phyloP scores from a whole-genome alignment of 345 rosid species.

The Excoecaria cochinchinensis region DNA sequence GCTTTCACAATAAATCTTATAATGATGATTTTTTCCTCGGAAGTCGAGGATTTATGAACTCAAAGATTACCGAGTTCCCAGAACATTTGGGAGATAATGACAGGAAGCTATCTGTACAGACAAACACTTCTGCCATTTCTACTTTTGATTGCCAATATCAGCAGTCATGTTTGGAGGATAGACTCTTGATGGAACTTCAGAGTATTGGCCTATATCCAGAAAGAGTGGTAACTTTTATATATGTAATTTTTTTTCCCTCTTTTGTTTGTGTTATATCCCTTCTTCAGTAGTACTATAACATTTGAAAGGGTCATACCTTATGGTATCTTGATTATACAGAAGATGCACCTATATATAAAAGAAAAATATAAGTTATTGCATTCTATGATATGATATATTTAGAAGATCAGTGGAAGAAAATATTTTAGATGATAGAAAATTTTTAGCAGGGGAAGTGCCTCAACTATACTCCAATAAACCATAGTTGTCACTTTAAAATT shows the following conservation, averaged over 20 bases:
- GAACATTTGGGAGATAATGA: constrained; percentile 23
- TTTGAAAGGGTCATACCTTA: not conserved
- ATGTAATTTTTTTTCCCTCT: too few relatives aligned
- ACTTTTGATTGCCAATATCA: constrained; percentile 35
- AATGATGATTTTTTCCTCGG: constrained; percentile 24
- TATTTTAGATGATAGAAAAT: not conserved
- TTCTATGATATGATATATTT: not conserved
- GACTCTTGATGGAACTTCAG: constrained; percentile 50
- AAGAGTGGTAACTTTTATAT: constrained; percentile 37
- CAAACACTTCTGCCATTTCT: constrained; percentile 19
- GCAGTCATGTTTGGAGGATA: constrained; percentile 41
- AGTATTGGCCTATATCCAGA: constrained; percentile 48
- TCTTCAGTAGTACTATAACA: not conserved
- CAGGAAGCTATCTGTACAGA: constrained; percentile 14
- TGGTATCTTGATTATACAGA: not conserved
- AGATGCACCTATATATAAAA: not conserved
- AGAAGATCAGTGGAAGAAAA: not conserved
- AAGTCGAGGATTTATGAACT: constrained; percentile 21
- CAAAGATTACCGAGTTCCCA: constrained; percentile 17
- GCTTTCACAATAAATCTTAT: constrained; percentile 14
- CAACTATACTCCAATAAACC: not conserved
- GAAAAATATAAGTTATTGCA: not conserved
- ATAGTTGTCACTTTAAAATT: not conserved
- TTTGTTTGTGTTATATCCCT: not conserved
- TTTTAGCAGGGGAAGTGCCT: not conserved